phyloP scores from a whole-genome alignment of 2,329 filamentous ascomycete genomes.

The Diaporthe vexans region DNA sequence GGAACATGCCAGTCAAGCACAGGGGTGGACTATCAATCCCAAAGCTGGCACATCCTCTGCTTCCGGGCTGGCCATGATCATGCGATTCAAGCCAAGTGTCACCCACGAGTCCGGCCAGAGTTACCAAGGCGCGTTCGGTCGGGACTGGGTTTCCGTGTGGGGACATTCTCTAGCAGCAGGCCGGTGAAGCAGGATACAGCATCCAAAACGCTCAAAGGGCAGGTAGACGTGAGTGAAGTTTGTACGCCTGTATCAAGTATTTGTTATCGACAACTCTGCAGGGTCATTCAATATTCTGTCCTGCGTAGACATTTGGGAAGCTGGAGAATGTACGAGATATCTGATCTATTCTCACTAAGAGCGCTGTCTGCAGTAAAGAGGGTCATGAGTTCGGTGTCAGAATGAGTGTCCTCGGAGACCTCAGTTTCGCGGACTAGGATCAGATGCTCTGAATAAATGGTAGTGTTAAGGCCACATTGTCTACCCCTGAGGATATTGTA shows the following conservation, averaged over 20 bases:
- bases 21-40: not conserved
- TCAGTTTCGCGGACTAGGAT: too few species aligned
- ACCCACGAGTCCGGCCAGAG: constrained; percentile 64
- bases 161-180: constrained; percentile 46
- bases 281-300: too few species aligned
- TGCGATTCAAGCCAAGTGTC: constrained; percentile 63
- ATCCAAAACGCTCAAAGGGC: not conserved
- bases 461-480: too few species aligned
- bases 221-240: not conserved
- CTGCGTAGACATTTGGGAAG: too few species aligned
- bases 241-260: not conserved
- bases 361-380: too few species aligned
- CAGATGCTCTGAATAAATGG: too few species aligned
- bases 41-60: constrained; percentile 53
- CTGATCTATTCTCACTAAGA: too few species aligned
- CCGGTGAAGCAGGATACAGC: not conserved
- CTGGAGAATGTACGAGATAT: too few species aligned
- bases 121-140: constrained; percentile 59
- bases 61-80: constrained; percentile 59
- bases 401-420: too few species aligned
- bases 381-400: too few species aligned
- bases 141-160: constrained; percentile 70
- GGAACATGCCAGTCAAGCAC: not conserved
- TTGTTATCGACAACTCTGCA: too few species aligned
- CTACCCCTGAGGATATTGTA: too few species aligned